These are phyloP conservation scores for Mucor piriformis DNA, from an alignment of 371 early-diverging fungal genomes.

Conservation along the genomic window DNA sequence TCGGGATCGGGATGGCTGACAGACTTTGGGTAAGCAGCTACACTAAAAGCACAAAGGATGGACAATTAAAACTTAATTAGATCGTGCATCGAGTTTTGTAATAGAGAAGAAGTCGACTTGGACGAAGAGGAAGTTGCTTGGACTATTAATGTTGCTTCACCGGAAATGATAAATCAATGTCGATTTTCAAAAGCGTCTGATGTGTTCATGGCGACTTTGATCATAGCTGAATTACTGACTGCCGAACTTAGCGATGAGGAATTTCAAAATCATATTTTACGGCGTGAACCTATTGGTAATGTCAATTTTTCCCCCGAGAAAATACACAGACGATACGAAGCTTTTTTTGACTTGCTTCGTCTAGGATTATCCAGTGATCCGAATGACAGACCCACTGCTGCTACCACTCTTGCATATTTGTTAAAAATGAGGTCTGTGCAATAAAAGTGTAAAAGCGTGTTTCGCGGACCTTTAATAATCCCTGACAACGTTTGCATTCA, in stretches of 20 bases:
- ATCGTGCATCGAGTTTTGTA: slow-evolving; percentile 33
- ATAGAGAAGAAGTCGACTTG: slow-evolving; percentile 6
- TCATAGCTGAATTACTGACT: slow-evolving; percentile 35
- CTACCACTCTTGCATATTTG: background rate
- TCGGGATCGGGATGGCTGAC: slow-evolving; percentile 39
- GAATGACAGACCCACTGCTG: slow-evolving; percentile 13
- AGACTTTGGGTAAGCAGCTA: slow-evolving; percentile 36
- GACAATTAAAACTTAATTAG: slow-evolving; percentile 20
- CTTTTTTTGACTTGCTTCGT: slow-evolving; percentile 17
- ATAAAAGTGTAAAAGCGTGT: no score
- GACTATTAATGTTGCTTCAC: slow-evolving; percentile 43
- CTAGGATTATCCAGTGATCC: slow-evolving; percentile 15
- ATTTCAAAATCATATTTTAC: slow-evolving; percentile 22
- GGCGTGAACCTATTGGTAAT: slow-evolving; percentile 3
- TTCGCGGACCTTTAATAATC: background rate
- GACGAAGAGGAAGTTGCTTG: slow-evolving; percentile 20
- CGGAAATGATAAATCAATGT: slow-evolving; percentile 32
- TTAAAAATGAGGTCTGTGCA: no score
- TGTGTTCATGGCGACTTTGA: slow-evolving; percentile 42
- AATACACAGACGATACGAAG: slow-evolving; percentile 14
- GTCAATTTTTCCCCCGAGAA: slow-evolving; percentile 13
- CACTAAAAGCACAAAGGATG: background rate
- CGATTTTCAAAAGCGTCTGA: slow-evolving; percentile 36
- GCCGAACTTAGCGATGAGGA: slow-evolving; percentile 24
- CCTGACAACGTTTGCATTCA: background rate